Percentiles rank a stretch among this genome's conserved stretches.
Conservation (phyloP, 805 yeast species). For the Candida silvatica region DNA sequence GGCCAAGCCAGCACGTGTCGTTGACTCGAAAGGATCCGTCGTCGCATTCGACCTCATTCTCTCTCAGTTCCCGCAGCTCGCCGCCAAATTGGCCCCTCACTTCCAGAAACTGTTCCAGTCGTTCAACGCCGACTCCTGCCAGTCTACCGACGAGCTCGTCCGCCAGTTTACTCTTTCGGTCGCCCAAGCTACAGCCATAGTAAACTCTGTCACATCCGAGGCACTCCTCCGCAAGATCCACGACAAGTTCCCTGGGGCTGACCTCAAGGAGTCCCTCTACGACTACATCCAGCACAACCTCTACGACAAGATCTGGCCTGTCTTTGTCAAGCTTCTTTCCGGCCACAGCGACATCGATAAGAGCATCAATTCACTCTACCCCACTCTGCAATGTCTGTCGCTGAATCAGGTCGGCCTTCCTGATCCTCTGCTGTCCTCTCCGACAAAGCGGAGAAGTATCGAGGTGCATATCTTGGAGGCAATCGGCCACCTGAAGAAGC, state of each 20-base stretch:
- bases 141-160: no score
- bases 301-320: constrained; percentile 59
- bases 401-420: constrained; percentile 45
- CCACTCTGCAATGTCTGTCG: constrained; percentile 30
- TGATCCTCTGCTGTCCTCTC: constrained; percentile 8
- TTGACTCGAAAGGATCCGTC: no score
- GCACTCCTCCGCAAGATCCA: constrained; percentile 25
- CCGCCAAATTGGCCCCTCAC: constrained; percentile 29
- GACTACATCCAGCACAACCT: constrained; percentile 66
- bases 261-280: constrained; percentile 47
- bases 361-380: constrained; percentile 20
- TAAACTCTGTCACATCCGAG: no score
- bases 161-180: no score
- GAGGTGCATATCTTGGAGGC: constrained; percentile 45
- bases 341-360: constrained; percentile 10
- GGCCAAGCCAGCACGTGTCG: no score
- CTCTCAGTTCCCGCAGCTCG: constrained; percentile 29
- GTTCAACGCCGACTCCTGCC: no score
- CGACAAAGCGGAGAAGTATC: constrained; percentile 14
- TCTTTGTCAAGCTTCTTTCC: constrained; percentile 15
- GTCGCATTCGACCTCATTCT: constrained; percentile 29
- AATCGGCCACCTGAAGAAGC: constrained; percentile 37
- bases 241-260: constrained; percentile 22
- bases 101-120: constrained; percentile 30
- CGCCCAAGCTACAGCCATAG: no score